These are phyloP conservation scores for Fomitiporia mediterranea DNA, from an alignment of 1,284 basidiomycete species.

Conservation along the genomic window DNA sequence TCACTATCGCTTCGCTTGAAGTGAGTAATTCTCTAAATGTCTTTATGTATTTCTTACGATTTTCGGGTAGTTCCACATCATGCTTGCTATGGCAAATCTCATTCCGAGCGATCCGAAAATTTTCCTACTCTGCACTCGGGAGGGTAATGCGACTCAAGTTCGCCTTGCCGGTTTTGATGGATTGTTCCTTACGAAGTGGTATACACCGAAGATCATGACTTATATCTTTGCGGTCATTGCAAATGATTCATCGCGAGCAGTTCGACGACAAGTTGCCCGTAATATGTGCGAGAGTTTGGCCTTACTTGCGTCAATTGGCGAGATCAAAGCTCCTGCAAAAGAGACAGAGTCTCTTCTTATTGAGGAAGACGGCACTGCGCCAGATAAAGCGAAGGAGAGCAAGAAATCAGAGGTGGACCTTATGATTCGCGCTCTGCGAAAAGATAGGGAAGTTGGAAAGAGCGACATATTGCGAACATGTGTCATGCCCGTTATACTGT, in stretches of 20 bases:
- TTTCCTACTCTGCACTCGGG: conserved; percentile 88
- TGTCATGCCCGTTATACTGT: conserved; percentile 78
- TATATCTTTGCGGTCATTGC: conserved; percentile 91
- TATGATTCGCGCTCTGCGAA: conserved; percentile 77
- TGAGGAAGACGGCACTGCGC: conserved; percentile 74
- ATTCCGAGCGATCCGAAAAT: conserved; percentile 77
- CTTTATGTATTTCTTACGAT: conserved; percentile 3
- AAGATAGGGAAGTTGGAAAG: conserved; percentile 82
- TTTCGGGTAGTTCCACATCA: conserved; percentile 66
- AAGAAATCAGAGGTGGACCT: conserved; percentile 78
- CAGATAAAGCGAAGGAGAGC: conserved; percentile 64
- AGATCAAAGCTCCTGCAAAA: conserved; percentile 74
- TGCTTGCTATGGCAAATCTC: conserved; percentile 75
- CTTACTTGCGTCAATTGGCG: conserved; percentile 84
- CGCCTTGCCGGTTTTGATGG: conserved; percentile 92
- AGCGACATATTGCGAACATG: conserved; percentile 77
- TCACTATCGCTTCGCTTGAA: conserved; percentile 87
- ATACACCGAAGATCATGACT: conserved; percentile 75
- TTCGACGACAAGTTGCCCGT: conserved; percentile 85
- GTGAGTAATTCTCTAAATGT: conserved; percentile 39
- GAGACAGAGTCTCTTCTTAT: conserved; percentile 73
- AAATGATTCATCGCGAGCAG: conserved; percentile 76
- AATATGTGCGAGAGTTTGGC: conserved; percentile 86
- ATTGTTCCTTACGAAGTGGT: conserved; percentile 89
- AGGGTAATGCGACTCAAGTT: conserved; percentile 91